phyloP scores from a whole-genome alignment of 495 filamentous ascomycete genomes.

The Bryoglossum gracile region DNA sequence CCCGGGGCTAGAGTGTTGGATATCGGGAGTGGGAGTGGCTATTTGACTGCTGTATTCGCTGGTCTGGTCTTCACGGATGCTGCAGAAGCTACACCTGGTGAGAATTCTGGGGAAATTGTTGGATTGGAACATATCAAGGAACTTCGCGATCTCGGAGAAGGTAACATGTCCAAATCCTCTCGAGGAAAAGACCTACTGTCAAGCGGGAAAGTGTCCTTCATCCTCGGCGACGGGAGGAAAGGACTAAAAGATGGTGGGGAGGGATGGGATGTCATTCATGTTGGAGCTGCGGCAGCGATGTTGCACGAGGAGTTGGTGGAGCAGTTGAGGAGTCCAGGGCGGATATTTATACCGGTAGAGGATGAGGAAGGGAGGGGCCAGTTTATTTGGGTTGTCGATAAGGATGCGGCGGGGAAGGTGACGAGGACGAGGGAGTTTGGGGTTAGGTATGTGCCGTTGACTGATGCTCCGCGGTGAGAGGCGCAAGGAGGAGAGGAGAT shows the following conservation, averaged over 20 bases:
- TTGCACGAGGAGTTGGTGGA: constrained; percentile 67
- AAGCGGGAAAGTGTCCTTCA: constrained; percentile 57
- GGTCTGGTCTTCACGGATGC: constrained; percentile 55
- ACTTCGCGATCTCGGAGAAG: constrained; percentile 62
- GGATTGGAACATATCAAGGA: constrained; percentile 85
- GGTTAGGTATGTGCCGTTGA: constrained; percentile 91
- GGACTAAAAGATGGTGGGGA: constrained; percentile 51
- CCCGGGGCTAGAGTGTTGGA: constrained; percentile 63
- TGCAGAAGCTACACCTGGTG: not conserved
- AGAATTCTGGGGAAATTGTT: constrained; percentile 49
- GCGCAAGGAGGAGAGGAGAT: no score
- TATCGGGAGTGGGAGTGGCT: constrained; percentile 85
- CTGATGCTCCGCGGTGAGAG: constrained; percentile 53
- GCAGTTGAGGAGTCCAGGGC: constrained; percentile 72
- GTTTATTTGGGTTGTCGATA: constrained; percentile 87
- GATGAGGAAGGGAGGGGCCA: constrained; percentile 48
- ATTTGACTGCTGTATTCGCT: constrained; percentile 84
- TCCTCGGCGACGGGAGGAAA: constrained; percentile 73
- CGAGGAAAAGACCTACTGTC: constrained; percentile 58
- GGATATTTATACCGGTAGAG: constrained; percentile 84
- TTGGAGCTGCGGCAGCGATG: constrained; percentile 76
- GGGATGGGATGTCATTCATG: constrained; percentile 84
- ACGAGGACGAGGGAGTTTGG: constrained; percentile 68
- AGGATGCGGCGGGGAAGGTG: constrained; percentile 70
- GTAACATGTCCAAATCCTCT: constrained; percentile 66